Percentiles rank a stretch among this genome's conserved stretches.
These are phyloP conservation scores for Suillus subluteus DNA, from an alignment of 768 basidiomycete species.

Conservation along the genomic window DNA sequence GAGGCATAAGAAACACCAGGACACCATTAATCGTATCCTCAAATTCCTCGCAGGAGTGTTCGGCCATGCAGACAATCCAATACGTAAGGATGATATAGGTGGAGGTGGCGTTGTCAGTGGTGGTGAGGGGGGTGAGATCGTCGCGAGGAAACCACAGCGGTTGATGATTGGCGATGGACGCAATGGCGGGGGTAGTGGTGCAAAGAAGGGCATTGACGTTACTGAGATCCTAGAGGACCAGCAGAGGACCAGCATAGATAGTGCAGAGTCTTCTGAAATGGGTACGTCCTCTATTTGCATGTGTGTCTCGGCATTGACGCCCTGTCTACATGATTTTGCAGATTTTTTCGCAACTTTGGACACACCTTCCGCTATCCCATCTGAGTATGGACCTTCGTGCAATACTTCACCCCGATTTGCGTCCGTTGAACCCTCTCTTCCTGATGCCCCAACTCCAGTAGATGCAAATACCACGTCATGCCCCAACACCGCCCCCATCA, in stretches of 20 bases:
- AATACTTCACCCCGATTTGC: slow-evolving; percentile 28
- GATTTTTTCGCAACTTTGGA: slow-evolving; percentile 49
- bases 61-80: slow-evolving; percentile 52
- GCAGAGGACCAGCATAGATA: slow-evolving; percentile 32
- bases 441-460: slow-evolving; percentile 19
- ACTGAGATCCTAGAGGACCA: slow-evolving; percentile 47
- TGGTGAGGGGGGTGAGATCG: slow-evolving; percentile 15
- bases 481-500: slow-evolving; percentile 22
- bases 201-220: slow-evolving; percentile 37
- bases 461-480: slow-evolving; percentile 15
- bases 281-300: slow-evolving; percentile 13
- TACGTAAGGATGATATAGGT: slow-evolving; percentile 35
- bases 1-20: slow-evolving; percentile 89
- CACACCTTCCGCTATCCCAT: slow-evolving; percentile 45
- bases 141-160: slow-evolving; percentile 54
- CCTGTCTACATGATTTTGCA: slow-evolving; percentile 22
- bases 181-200: slow-evolving; percentile 23
- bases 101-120: slow-evolving; percentile 39
- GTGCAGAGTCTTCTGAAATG: slow-evolving; percentile 22
- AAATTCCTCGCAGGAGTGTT: slow-evolving; percentile 95
- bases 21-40: slow-evolving; percentile 94
- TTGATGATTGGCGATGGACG: slow-evolving; percentile 68
- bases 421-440: slow-evolving; percentile 29
- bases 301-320: slow-evolving; percentile 12
- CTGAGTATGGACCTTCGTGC: slow-evolving; percentile 30